Conservation (phyloP, 805 yeast species). For the Ogataea allantospora region DNA sequence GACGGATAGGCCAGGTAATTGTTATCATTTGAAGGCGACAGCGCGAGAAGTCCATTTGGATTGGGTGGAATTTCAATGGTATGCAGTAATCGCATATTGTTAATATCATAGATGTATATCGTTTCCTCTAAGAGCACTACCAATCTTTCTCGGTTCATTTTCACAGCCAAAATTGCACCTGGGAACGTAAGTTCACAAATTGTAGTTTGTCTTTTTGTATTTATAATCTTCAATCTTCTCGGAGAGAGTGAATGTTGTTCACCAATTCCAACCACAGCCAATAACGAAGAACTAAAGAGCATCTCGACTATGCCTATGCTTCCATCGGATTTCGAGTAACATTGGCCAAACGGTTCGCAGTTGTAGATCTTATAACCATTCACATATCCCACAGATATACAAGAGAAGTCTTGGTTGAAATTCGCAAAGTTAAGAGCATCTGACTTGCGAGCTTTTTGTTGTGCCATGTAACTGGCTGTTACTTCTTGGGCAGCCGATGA, state of each 20-base stretch:
- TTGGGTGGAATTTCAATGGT: conserved; percentile 67
- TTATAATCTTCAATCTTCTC: conserved; percentile 77
- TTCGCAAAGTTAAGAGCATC: conserved; percentile 48
- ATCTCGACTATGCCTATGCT: conserved; percentile 81
- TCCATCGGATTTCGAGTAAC: conserved; percentile 53
- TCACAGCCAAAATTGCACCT: conserved; percentile 68
- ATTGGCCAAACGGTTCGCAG: conserved; percentile 80
- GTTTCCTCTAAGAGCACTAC: conserved; percentile 83
- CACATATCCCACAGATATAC: conserved; percentile 71
- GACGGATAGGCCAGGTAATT: conserved; percentile 72
- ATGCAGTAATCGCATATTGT: conserved; percentile 80
- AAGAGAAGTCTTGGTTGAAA: conserved; percentile 85
- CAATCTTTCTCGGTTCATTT: conserved; percentile 78
- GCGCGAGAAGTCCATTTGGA: conserved; percentile 57
- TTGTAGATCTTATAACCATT: conserved; percentile 72
- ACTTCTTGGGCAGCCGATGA: conserved; percentile 18
- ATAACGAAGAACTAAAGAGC: conserved; percentile 83
- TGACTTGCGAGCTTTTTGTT: conserved; percentile 9
- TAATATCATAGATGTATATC: conserved; percentile 84
- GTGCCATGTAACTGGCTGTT: conserved; percentile 14
- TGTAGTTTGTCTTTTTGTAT: conserved; percentile 65
- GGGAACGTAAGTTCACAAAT: conserved; percentile 93
- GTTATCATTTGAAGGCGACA: conserved; percentile 52
- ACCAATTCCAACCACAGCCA: conserved; percentile 83
- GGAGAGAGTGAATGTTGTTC: conserved; percentile 75